Evolutionary conservation across 2,329 filamentous ascomycete genomes (phyloP), one percentile per base, ranked within the genome.

Genomic region (Lachnellula occidentalis): DNA sequence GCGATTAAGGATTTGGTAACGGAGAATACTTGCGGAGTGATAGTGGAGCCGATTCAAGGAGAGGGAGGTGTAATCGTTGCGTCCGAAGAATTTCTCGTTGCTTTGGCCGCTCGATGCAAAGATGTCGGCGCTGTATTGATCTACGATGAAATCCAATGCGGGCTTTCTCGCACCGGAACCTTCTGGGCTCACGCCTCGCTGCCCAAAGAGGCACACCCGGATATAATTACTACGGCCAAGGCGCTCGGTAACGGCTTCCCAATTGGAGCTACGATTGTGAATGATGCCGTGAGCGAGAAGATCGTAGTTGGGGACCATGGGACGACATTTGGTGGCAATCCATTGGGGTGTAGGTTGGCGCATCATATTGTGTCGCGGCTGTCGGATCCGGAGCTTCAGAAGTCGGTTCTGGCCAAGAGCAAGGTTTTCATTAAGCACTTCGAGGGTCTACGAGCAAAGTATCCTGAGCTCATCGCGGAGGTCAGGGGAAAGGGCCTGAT

Each of bases 131-230:
- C 92, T 1, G 83, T 97, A 3, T 76, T 99, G 54, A 88, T 96
- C 68, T 92, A 94, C 71, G 94, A 99, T 67, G 94, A 99, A 77
- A 99, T 99, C 59, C 94, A 99, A 73, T 96, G 91, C 71, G 94
- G 94, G 51, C 78, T 99, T 34, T 84, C 86, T 24, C 86, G 94
- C 50, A 97, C 94, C 1, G 94, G 94, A 36, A 80, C 78, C 12
- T 79, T 99, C 65, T 99, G 94, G 94, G 94, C 94, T 0, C 92
- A 99, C 68, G 79, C 78, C 11, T 77, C 78, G 55, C 79, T 94
- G 22, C 87, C 89, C 36, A 75, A 79, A 63, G 85, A 88, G 61
- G 90, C 91, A 1, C 94, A 99, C 69, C 94, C 94, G 6, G 94
- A 99, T 66, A 86, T 99, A 61, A 74, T 99, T 60, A 96, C 92